Base-by-base conservation (phyloP, 768 basidiomycete species). In the Termitomyces sp. region DNA sequence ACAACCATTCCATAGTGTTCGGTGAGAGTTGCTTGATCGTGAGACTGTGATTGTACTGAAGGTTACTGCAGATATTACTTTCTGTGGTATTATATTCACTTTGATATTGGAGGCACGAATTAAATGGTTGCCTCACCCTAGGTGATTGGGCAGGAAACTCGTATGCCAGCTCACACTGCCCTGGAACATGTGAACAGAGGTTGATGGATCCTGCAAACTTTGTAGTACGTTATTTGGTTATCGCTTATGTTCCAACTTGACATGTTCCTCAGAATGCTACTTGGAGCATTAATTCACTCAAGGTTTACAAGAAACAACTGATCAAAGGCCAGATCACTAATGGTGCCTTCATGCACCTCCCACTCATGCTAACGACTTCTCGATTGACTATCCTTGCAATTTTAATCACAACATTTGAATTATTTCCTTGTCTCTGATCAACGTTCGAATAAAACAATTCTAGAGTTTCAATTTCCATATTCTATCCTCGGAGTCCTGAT, bases 91-190 rank as follows among this genome's bases (percentile, higher is more conserved):
- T 79, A 57, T 55, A 8, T 38, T 60, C 58, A 58, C 20, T 9
- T 55, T 55, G 24, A 55, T 48, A n/a, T 5, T 7, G 48, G 13
- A n/a, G 18, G 42, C 40, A 46, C 39, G 5, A 7, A 28, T 66
- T 51, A 18, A 61, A 20, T 48, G 13, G 16, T 15, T 28, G 32
- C 16, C 24, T 8, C 57, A 45, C 55, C 63, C 13, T 53, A 90
- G 88, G 88, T 66, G 90, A 91, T 73, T 92, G 91, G 91, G 91
- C 91, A 16, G 91, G 90, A 32, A 91, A 91, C 70, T 86, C 88
- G 5, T 92, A 92, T 66, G 81, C 84, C 5, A 88, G 88, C 11
- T 86, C 81, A 2, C 82, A 82, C 20, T 92, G 91, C 65, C 89
- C 91, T 6, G 91, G 90, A 44, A 88, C 89, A 35, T 93, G 91